Percentiles rank a stretch among this genome's conserved stretches.
Conservation (phyloP, 2,329 filamentous ascomycete species). For the Botrytis cinerea region DNA sequence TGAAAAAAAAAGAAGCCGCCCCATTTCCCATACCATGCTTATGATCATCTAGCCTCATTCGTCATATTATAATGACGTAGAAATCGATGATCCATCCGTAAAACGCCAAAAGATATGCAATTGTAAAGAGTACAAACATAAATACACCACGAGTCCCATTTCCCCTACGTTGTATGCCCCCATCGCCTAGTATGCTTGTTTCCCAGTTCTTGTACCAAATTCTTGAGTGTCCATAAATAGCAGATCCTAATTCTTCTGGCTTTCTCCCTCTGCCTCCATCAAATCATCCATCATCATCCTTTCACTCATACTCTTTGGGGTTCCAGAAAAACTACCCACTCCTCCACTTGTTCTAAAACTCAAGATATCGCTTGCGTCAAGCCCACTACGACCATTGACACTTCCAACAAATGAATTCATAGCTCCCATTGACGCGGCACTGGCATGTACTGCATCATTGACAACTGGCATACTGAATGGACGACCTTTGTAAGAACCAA, state of each 20-base stretch:
- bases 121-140: conserved; percentile 13
- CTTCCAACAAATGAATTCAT: conserved; percentile 56
- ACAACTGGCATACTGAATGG: conserved; percentile 56
- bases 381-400: conserved; percentile 41
- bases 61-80: conserved; percentile 1
- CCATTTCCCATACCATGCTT: not conserved
- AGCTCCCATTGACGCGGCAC: conserved; percentile 51
- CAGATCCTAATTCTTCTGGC: not conserved
- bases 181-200: not conserved
- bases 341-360: conserved; percentile 35
- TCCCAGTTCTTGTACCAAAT: not conserved
- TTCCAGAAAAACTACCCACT: conserved; percentile 33
- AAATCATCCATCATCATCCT: conserved; percentile 41
- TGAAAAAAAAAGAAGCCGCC: not conserved
- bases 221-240: not conserved
- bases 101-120: conserved; percentile 15
- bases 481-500: conserved; percentile 56
- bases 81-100: not conserved
- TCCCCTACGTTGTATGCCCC: not conserved
- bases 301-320: conserved; percentile 39
- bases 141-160: conserved; percentile 1
- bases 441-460: conserved; percentile 51
- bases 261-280: conserved; percentile 29
- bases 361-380: conserved; percentile 37
- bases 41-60: not conserved